Percentiles rank a stretch among this genome's conserved stretches.
These are phyloP conservation scores for Acacia melanoxylon DNA, from an alignment of 306 rosid species.

Conservation along the genomic window DNA sequence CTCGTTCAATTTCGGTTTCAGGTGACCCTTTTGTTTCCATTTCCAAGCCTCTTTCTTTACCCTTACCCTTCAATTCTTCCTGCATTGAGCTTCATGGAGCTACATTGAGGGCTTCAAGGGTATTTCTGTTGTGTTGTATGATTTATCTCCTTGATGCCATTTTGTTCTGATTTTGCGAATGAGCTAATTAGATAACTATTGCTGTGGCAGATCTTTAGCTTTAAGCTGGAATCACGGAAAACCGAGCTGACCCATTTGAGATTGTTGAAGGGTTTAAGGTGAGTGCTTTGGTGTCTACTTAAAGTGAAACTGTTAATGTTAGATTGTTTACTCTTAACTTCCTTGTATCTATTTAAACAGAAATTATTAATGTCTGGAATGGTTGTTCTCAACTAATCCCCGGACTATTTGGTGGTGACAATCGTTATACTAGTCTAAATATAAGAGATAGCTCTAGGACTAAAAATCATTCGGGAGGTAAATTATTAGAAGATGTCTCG, in stretches of 20 bases:
- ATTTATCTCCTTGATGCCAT: background rate
- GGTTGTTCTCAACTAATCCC: background rate
- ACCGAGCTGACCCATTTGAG: conserved; percentile 48
- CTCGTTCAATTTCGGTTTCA: conserved; percentile 44
- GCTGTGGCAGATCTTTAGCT: conserved; percentile 54
- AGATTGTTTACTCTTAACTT: conserved; percentile 5
- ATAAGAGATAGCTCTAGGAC: background rate
- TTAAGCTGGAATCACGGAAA: conserved; percentile 39
- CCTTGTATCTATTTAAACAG: background rate
- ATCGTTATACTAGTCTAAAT: background rate
- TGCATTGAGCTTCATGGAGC: conserved; percentile 23
- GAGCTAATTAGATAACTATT: conserved; percentile 6
- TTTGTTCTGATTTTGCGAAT: conserved; percentile 30
- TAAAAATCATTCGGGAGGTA: background rate
- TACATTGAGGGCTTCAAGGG: conserved; percentile 39
- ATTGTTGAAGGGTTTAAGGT: conserved; percentile 46
- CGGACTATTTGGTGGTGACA: background rate
- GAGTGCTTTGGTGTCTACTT: conserved; percentile 8
- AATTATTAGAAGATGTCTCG: background rate
- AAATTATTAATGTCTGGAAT: background rate
- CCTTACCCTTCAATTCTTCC: conserved; percentile 25
- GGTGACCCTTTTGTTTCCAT: conserved; percentile 35
- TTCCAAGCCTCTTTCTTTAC: conserved; percentile 26
- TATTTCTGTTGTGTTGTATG: conserved; percentile 19
- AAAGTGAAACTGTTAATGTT: background rate